Evolutionary conservation across 139 green algal species (phyloP).

Genomic region (Picochlorum sp.): DNA sequence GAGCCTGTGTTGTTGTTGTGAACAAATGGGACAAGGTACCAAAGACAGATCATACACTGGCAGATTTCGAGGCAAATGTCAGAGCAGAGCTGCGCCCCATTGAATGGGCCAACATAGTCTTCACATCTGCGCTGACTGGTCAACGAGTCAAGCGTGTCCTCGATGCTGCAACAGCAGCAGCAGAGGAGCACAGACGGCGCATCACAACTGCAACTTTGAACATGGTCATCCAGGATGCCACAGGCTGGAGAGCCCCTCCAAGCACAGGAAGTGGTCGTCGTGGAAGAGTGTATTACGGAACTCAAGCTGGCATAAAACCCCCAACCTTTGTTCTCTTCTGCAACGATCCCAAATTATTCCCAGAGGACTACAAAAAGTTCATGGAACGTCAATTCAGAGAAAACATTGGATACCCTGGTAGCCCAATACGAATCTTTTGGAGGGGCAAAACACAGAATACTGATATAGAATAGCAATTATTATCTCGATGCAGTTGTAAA

Average conservation of each 20-base stretch:
- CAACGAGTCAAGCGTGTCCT: constrained; percentile 71
- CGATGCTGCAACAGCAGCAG: constrained; percentile 53
- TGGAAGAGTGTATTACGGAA: constrained; percentile 90
- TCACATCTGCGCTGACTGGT: constrained; percentile 68
- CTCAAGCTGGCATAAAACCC: constrained; percentile 67
- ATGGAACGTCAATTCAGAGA: constrained; percentile 76
- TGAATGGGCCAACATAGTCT: constrained; percentile 79
- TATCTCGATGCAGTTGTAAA: no score
- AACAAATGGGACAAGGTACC: constrained; percentile 96
- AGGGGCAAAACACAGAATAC: constrained; percentile 46
- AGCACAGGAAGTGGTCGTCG: constrained; percentile 36
- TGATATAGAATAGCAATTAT: neutral
- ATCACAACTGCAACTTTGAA: constrained; percentile 92
- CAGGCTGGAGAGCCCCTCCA: constrained; percentile 65
- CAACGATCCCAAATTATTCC: constrained; percentile 83
- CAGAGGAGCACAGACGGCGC: constrained; percentile 71
- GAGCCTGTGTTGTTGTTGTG: constrained; percentile 82
- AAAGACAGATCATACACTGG: constrained; percentile 42
- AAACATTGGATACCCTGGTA: constrained; percentile 76
- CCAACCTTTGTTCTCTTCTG: constrained; percentile 97
- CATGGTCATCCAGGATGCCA: constrained; percentile 67
- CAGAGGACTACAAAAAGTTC: constrained; percentile 78
- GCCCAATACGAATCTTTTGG: constrained; percentile 76
- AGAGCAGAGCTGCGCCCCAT: constrained; percentile 68
- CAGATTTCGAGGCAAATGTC: constrained; percentile 31